Base-by-base conservation (phyloP, 371 early-diverging fungal species). In the Mortierella sp. region DNA sequence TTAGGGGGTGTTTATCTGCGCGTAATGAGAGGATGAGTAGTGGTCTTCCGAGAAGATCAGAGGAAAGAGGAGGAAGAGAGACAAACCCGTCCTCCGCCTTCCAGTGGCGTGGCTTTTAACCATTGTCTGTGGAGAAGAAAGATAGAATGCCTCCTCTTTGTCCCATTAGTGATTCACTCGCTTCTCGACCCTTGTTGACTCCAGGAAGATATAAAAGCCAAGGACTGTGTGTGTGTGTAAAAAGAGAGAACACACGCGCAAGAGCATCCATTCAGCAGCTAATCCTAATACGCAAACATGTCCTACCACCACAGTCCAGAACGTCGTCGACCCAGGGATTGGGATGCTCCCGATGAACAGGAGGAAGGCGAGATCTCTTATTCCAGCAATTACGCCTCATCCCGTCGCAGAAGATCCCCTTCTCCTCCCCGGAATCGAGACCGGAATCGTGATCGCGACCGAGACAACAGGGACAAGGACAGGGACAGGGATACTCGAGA, bases 361-460 rank as follows among this genome's bases (percentile, higher is more conserved):
- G 79, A 77, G 43, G 79, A 77, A 15, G 79, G 79, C 58, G 79
- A 77, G 63, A 72, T 77, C 52, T 72, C 72, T 43, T 66, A 68
- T 46, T 56, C 63, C 1, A n/a, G 51, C 12, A 45, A 62, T n/a
- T n/a, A n/a, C n/a, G n/a, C n/a, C n/a, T n/a, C n/a, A n/a, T n/a
- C n/a, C 5, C 62, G 69, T 47, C 46, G 77, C 11, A 3, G 37
- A 37, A 37, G 37, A 37, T 37, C 37, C 5, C 37, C 37, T 9
- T 37, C 37, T 5, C 37, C 37, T 5, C 9, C 37, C 37, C 37
- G 37, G 37, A 37, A 37, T 15, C 58, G 65, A 1, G 62, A 56
- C 7, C 48, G 61, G 7, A 66, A 66, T 25, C 21, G 64, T 2
- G 74, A 63, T 21, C 43, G 64, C 15, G 64, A 50, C 43, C 30